These are phyloP conservation scores for Plasmodium cynomolgi DNA, from an alignment of 169 alveolate genomes.

Conservation along the genomic window DNA sequence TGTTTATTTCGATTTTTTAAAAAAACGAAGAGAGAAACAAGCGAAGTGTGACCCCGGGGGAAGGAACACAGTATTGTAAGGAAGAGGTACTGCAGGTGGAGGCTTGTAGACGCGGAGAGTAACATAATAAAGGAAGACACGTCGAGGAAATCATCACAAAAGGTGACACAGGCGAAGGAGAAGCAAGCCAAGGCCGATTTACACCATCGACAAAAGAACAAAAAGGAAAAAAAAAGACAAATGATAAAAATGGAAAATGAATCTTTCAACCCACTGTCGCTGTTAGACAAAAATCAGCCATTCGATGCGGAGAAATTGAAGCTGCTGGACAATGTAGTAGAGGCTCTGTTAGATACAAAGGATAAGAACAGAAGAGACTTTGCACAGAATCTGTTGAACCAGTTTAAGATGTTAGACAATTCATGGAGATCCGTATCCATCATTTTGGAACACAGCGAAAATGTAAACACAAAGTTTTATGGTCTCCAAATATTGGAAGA, in stretches of 20 bases:
- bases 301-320: constrained; percentile 89
- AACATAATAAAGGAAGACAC: background rate
- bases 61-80: background rate
- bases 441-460: constrained; percentile 87
- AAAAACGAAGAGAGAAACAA: background rate
- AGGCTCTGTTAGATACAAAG: constrained; percentile 89
- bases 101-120: background rate
- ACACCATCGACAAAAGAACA: background rate
- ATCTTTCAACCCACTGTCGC: constrained; percentile 82
- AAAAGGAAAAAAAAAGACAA: background rate
- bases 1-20: background rate
- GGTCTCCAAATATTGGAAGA: constrained; percentile 90
- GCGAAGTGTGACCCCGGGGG: background rate
- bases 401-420: constrained; percentile 89
- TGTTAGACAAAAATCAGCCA: constrained; percentile 88
- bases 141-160: background rate
- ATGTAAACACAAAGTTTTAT: constrained; percentile 90
- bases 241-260: constrained; percentile 67
- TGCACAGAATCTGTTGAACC: constrained; percentile 90
- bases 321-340: constrained; percentile 89
- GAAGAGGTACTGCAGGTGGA: background rate
- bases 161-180: background rate
- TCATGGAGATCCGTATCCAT: constrained; percentile 93
- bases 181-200: background rate
- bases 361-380: constrained; percentile 86